Conservation (phyloP, 805 yeast species). For the Candida piceae region DNA sequence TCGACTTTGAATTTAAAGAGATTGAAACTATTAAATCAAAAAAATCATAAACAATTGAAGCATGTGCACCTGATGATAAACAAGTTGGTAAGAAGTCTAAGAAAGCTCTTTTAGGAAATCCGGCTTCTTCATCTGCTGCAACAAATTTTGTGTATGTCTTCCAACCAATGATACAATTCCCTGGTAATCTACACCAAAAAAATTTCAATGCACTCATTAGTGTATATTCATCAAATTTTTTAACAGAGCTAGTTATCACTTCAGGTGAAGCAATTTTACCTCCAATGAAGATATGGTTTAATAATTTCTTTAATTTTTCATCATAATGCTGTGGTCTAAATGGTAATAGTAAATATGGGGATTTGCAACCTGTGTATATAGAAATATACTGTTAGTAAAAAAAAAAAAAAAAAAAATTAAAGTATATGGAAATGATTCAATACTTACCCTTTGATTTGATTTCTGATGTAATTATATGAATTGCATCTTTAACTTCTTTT, state of each 20-base stretch:
- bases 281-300: constrained; percentile 49
- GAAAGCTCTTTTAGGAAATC: constrained; percentile 69
- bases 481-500: constrained; percentile 58
- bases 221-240: constrained; percentile 60
- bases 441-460: constrained; percentile 55
- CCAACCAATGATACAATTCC: constrained; percentile 81
- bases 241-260: constrained; percentile 37
- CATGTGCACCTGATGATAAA: constrained; percentile 78
- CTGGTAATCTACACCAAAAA: constrained; percentile 82
- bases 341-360: constrained; percentile 73
- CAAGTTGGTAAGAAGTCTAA: constrained; percentile 80
- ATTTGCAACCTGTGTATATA: constrained; percentile 35
- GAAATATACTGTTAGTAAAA: background rate
- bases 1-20: constrained; percentile 73
- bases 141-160: constrained; percentile 70
- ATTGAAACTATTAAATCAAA: constrained; percentile 73
- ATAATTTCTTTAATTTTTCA: constrained; percentile 49
- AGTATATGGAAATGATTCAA: background rate
- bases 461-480: constrained; percentile 69
- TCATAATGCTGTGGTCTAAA: constrained; percentile 69
- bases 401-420: background rate
- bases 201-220: constrained; percentile 72
- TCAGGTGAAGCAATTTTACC: constrained; percentile 45
- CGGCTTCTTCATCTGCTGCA: constrained; percentile 56
- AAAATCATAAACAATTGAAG: constrained; percentile 83